These are phyloP conservation scores for Penicillium salamii DNA, from an alignment of 495 filamentous ascomycete species.

Conservation along the genomic window DNA sequence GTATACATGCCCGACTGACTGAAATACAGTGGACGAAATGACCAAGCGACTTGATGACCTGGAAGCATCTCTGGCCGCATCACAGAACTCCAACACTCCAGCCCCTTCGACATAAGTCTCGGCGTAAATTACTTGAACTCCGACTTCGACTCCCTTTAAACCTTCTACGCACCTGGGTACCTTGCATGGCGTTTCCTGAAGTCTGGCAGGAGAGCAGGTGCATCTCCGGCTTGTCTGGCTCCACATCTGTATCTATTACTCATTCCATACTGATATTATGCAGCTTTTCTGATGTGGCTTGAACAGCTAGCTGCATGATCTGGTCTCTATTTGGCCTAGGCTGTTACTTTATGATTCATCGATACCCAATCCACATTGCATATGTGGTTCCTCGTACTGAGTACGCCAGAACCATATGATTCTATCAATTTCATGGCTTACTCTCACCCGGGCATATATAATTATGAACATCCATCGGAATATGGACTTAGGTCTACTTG, in stretches of 20 bases:
- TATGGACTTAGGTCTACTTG: no score
- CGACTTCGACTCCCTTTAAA: not conserved
- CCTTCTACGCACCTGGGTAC: not conserved
- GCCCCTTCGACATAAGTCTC: slow-evolving; percentile 21
- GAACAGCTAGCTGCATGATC: not conserved
- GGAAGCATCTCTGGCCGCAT: slow-evolving; percentile 57
- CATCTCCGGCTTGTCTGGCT: not conserved
- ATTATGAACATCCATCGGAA: no score
- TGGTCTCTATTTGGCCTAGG: not conserved
- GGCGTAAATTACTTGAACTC: not conserved
- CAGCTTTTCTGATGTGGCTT: not conserved
- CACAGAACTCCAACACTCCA: slow-evolving; percentile 10
- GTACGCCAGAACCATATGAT: not conserved
- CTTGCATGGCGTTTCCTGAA: slow-evolving; percentile 6
- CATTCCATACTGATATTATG: not conserved
- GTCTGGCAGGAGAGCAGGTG: slow-evolving; percentile 2
- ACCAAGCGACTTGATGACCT: slow-evolving; percentile 82
- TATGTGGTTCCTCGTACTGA: slow-evolving; percentile 2
- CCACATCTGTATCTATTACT: not conserved
- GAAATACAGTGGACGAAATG: slow-evolving; percentile 86
- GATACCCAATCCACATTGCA: slow-evolving; percentile 23
- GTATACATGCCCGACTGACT: slow-evolving; percentile 5
- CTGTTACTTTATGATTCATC: slow-evolving; percentile 11
- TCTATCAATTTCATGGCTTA: not conserved
- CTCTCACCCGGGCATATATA: slow-evolving; percentile 4